Conservation (phyloP, 768 basidiomycete genomes). For the Macrolepiota fuliginosa region DNA sequence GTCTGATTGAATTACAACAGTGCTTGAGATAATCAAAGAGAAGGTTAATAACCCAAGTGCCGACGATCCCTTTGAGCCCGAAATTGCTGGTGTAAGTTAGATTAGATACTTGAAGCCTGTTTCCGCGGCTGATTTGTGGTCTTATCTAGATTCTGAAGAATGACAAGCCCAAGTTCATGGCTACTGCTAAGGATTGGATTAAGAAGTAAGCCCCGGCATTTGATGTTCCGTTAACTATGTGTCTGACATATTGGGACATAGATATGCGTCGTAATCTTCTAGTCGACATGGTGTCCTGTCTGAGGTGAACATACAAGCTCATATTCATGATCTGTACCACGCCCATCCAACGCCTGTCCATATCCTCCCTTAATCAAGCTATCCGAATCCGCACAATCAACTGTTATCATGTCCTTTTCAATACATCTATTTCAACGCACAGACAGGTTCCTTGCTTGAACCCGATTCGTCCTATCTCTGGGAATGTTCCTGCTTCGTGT, state of each 20-base stretch:
- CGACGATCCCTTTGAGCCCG: conserved; percentile 87
- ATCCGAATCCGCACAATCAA: background rate
- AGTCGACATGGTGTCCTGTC: background rate
- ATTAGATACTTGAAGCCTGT: background rate
- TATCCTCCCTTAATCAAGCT: background rate
- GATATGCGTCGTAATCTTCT: conserved; percentile 4
- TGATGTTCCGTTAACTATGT: conserved; percentile 14
- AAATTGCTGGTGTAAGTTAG: conserved; percentile 74
- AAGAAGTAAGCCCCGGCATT: conserved; percentile 60
- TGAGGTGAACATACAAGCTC: background rate
- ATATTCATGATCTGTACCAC: background rate
- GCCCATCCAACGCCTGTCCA: background rate
- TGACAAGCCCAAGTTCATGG: conserved; percentile 69
- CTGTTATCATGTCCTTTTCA: background rate
- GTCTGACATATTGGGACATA: background rate
- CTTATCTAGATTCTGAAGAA: conserved; percentile 64
- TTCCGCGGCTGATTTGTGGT: background rate
- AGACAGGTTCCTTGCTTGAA: background rate
- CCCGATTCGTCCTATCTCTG: background rate
- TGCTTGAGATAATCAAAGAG: conserved; percentile 74
- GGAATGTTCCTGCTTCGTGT: background rate
- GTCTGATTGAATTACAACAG: conserved; percentile 34
- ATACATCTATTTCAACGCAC: background rate
- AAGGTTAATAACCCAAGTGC: conserved; percentile 87
- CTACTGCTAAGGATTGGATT: conserved; percentile 80